Conservation (phyloP, 176 grass and related monocot species). For the Lolium multiflorum region DNA sequence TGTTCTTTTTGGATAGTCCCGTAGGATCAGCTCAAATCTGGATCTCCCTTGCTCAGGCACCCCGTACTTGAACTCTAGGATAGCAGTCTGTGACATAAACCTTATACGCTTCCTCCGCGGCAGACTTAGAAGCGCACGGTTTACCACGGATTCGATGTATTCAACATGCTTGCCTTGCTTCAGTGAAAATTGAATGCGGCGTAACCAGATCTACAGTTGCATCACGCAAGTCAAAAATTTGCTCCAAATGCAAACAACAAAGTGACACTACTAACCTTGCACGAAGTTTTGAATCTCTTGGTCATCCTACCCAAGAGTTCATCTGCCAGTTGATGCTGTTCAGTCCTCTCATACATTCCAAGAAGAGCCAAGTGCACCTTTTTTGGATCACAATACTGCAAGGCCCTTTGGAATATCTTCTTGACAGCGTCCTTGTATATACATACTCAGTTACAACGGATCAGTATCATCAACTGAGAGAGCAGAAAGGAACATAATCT, state of each 20-base stretch:
- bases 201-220: background rate
- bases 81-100: constrained; percentile 77
- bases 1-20: constrained; percentile 91
- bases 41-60: constrained; percentile 81
- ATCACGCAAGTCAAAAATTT: constrained; percentile 32
- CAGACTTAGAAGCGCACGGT: constrained; percentile 79
- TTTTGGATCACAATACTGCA: constrained; percentile 91
- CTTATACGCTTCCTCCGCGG: constrained; percentile 79
- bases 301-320: constrained; percentile 85
- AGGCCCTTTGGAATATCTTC: constrained; percentile 80
- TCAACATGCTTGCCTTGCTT: constrained; percentile 69
- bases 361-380: constrained; percentile 85
- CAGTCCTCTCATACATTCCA: constrained; percentile 82
- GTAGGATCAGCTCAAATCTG: constrained; percentile 82
- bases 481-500: constrained; percentile 14
- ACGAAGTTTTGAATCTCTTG: constrained; percentile 87
- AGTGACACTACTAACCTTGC: constrained; percentile 67
- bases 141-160: constrained; percentile 59
- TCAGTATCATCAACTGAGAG: constrained; percentile 29
- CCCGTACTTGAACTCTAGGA: constrained; percentile 86
- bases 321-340: constrained; percentile 66
- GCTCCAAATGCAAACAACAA: background rate
- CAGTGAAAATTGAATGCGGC: constrained; percentile 58
- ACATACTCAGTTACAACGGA: constrained; percentile 3
- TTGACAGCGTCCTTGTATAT: constrained; percentile 80